Conservation (phyloP, 176 grass and related monocot genomes). For the Otatea glauca region DNA sequence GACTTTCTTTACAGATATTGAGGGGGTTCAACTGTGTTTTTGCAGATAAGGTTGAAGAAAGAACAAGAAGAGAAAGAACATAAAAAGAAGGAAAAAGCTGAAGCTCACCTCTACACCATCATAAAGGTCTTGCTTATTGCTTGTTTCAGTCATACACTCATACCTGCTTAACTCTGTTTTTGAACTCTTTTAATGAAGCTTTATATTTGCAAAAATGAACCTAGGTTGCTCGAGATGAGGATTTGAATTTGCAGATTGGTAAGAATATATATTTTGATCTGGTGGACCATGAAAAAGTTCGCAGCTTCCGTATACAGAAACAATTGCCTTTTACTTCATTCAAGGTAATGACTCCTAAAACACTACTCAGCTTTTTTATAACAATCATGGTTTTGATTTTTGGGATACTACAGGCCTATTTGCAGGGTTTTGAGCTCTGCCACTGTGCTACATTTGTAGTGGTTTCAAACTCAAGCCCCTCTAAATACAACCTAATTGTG, state of each 20-base stretch:
- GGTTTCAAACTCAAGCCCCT: conserved; percentile 13
- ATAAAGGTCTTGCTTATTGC: conserved; percentile 68
- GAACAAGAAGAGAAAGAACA: conserved; percentile 99
- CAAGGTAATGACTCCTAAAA: conserved; percentile 64
- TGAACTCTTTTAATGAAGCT: conserved; percentile 21
- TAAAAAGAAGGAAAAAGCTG: conserved; percentile 98
- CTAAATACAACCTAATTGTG: background rate
- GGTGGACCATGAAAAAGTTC: conserved; percentile 98
- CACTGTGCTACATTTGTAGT: conserved; percentile 23
- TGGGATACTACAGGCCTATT: background rate
- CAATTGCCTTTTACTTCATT: conserved; percentile 87
- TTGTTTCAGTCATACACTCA: conserved; percentile 25
- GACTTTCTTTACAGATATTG: conserved; percentile 19
- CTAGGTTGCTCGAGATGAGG: conserved; percentile 87
- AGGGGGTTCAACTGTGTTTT: conserved; percentile 47
- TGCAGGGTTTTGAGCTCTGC: background rate
- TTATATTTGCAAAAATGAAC: conserved; percentile 37
- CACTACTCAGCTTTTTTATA: conserved; percentile 24
- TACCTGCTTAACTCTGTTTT: conserved; percentile 13
- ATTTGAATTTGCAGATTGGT: conserved; percentile 83
- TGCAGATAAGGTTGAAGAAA: conserved; percentile 95
- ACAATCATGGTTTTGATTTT: conserved; percentile 6
- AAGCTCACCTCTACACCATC: conserved; percentile 97
- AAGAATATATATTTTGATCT: conserved; percentile 94
- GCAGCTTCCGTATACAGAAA: conserved; percentile 96